Base-by-base conservation (phyloP, 2,329 filamentous ascomycete genomes). In the Zelopaecilomyces penicillatus region DNA sequence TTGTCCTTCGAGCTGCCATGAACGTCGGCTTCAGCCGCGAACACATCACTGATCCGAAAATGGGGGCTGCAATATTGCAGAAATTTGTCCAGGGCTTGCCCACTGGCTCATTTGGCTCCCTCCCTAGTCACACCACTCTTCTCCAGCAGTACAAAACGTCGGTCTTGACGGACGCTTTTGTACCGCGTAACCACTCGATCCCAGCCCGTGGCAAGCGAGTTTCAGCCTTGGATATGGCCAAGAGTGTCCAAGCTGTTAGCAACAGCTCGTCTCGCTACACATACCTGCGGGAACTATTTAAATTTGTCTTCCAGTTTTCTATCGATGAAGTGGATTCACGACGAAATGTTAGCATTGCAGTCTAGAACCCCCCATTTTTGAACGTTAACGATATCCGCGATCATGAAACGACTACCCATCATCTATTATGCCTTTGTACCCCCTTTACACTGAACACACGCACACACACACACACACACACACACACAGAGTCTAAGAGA, bases 1-100 rank as follows among this genome's bases (percentile, higher is more conserved):
- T 96, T 7, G 81, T 94, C 30, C 71, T 94, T 35, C 89, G 89
- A 60, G 88, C 90, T 1, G 90, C 89, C 27, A 82, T 91, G 68
- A 90, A 91, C 58, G 78, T 85, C 3, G 89, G 89, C 8, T 95
- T 85, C 65, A 76, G 78, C 47, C 83, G 86, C 6, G 74, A 79
- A 19, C 59, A 67, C 2, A 67, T 71, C 9, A 57, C 64, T 8
- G 63, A 68, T 6, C 66, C 69, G 30, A 71, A 65, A 52, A 64
- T 63, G 40, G 72, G 65, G 52, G 70, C 71, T 3, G 66, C 70
- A 9, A 75, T 76, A 1, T 68, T 96, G 2, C 83, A 87, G 29
- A 72, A 76, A 2, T 95, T 93, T 57, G 82, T 91, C 40, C 84
- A 89, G 56, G 73, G 76, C 8, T 71, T 95, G 4, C 84, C 86